Conservation (phyloP, 23 red algal genomes). For the Chondrus crispus region DNA sequence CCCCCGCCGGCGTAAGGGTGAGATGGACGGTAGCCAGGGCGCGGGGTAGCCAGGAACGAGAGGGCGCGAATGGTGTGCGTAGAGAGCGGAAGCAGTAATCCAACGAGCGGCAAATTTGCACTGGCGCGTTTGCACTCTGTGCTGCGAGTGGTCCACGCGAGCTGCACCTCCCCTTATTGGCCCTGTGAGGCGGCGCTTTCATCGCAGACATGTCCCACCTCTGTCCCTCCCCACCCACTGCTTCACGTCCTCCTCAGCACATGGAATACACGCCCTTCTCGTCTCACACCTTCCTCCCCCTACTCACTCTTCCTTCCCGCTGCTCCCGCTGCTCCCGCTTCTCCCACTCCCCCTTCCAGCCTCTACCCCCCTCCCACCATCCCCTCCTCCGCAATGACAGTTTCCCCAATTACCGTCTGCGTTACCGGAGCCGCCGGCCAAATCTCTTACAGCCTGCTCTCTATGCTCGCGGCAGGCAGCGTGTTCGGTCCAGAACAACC, state of each 20-base stretch:
- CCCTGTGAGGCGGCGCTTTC: no score
- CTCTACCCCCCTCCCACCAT: background rate
- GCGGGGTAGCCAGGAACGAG: no score
- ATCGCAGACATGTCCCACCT: no score
- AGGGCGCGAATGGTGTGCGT: no score
- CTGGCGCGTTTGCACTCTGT: no score
- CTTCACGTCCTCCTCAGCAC: background rate
- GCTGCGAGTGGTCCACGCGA: no score
- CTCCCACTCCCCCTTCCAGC: background rate
- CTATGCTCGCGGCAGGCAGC: slow-evolving; percentile 66
- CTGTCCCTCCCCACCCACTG: background rate
- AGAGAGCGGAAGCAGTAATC: no score
- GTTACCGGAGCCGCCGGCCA: slow-evolving; percentile 97
- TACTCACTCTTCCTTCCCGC: background rate
- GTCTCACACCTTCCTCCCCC: no score
- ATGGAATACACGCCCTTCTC: background rate
- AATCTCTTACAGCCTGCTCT: slow-evolving; percentile 93
- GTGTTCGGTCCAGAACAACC: slow-evolving; percentile 70
- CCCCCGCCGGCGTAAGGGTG: background rate
- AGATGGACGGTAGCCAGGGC: no score
- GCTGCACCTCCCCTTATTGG: no score
- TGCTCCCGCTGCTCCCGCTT: background rate
- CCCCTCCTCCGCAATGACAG: slow-evolving; percentile 11
- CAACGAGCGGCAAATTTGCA: no score
- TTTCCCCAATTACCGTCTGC: slow-evolving; percentile 55